Conservation (phyloP, 192 early-diverging fungal genomes). For the Lunasporangiospora selenospora region DNA sequence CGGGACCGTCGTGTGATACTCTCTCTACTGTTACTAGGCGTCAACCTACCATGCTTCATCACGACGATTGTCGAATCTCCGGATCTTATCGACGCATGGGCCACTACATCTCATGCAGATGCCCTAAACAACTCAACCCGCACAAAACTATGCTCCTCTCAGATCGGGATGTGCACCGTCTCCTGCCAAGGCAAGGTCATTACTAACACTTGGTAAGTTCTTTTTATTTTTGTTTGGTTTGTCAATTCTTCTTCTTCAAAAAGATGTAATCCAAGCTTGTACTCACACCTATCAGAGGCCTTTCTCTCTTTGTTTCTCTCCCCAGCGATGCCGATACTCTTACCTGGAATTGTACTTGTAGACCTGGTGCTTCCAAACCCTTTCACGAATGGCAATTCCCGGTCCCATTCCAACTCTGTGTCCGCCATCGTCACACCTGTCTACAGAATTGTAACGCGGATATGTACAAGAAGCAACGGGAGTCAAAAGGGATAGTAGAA, state of each 20-base stretch:
- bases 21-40: too few species aligned
- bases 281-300: background rate
- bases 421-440: slow-evolving; percentile 4
- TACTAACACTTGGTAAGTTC: slow-evolving; percentile 15
- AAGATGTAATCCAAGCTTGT: too few species aligned
- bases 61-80: too few species aligned
- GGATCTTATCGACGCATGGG: too few species aligned
- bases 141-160: slow-evolving; percentile 15
- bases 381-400: slow-evolving; percentile 27
- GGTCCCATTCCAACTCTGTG: slow-evolving; percentile 28
- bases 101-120: background rate
- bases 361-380: background rate
- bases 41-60: too few species aligned
- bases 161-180: slow-evolving; percentile 25
- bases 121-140: background rate
- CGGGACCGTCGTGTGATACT: too few species aligned
- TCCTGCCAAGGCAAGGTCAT: slow-evolving; percentile 20
- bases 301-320: slow-evolving; percentile 3
- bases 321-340: slow-evolving; percentile 12
- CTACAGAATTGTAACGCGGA: slow-evolving; percentile 5
- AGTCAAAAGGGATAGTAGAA: too few species aligned
- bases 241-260: too few species aligned
- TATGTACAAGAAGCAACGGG: too few species aligned
- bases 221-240: too few species aligned
- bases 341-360: slow-evolving; percentile 11